phyloP scores from a whole-genome alignment of 768 basidiomycete genomes.

The Mrakia hoshinonis region DNA sequence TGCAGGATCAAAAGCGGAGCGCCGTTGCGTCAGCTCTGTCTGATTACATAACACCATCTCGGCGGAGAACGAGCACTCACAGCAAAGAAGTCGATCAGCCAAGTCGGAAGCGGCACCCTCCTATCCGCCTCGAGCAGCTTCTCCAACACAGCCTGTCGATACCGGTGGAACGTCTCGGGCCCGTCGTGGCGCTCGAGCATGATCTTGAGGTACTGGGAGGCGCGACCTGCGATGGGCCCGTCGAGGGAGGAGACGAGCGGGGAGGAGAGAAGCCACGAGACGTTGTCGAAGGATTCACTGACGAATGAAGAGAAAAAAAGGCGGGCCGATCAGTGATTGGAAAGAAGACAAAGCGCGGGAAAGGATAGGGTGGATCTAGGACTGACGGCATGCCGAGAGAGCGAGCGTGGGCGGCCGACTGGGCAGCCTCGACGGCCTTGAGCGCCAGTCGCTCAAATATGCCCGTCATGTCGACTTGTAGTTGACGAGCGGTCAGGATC shows the following conservation, averaged over 20 bases:
- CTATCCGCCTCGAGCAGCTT: slow-evolving; percentile 62
- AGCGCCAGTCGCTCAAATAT: slow-evolving; percentile 28
- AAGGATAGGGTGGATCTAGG: not conserved
- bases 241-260: slow-evolving; percentile 67
- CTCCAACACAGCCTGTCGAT: slow-evolving; percentile 68
- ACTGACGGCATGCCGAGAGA: slow-evolving; percentile 20
- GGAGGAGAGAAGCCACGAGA: slow-evolving; percentile 75
- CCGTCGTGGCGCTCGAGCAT: slow-evolving; percentile 70
- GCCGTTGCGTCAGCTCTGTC: slow-evolving; percentile 43
- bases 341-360: slow-evolving; percentile 6
- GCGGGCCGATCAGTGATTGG: not conserved
- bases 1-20: slow-evolving; percentile 24
- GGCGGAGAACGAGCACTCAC: slow-evolving; percentile 29
- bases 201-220: slow-evolving; percentile 79
- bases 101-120: slow-evolving; percentile 57
- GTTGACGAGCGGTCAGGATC: slow-evolving; percentile 61
- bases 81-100: slow-evolving; percentile 64
- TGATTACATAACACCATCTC: not conserved
- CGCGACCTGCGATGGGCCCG: slow-evolving; percentile 67
- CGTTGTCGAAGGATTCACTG: slow-evolving; percentile 55
- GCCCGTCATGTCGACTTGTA: slow-evolving; percentile 78
- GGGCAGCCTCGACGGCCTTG: slow-evolving; percentile 23
- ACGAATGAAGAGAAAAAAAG: slow-evolving; percentile 17
- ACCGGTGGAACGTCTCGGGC: slow-evolving; percentile 59
- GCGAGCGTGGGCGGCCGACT: slow-evolving; percentile 15